These are phyloP conservation scores for Pleurotus ostreatus DNA, from an alignment of 768 basidiomycete genomes.

Conservation along the genomic window DNA sequence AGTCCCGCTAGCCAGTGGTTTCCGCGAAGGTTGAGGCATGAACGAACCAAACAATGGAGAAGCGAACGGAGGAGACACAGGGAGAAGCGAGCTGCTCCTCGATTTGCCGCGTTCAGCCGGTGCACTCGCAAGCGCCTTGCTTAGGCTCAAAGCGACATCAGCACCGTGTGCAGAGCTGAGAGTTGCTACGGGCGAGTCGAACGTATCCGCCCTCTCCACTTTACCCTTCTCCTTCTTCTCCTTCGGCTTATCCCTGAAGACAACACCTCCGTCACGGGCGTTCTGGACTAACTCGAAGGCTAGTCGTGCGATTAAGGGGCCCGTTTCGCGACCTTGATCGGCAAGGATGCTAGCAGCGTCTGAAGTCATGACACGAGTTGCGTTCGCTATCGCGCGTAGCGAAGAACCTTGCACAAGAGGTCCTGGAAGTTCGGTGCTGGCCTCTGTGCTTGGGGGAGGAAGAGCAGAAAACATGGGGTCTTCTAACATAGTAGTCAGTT, in stretches of 20 bases:
- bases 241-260: conserved; percentile 44
- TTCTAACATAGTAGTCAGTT: conserved; percentile 39
- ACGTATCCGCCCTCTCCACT: conserved; percentile 15
- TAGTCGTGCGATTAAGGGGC: conserved; percentile 53
- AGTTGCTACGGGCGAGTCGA: conserved; percentile 35
- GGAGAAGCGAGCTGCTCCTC: conserved; percentile 26
- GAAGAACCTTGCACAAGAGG: conserved; percentile 54
- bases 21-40: conserved; percentile 47
- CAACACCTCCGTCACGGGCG: conserved; percentile 60
- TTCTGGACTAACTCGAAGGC: conserved; percentile 66
- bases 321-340: conserved; percentile 64
- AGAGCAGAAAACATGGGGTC: conserved; percentile 11
- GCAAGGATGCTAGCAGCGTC: conserved; percentile 72
- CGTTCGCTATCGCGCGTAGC: conserved; percentile 73
- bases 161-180: conserved; percentile 35
- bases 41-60: conserved; percentile 63
- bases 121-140: conserved; percentile 39
- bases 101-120: conserved; percentile 29
- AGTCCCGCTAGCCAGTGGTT: conserved; percentile 22
- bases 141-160: conserved; percentile 43
- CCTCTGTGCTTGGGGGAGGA: conserved; percentile 16
- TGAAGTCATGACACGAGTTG: conserved; percentile 83
- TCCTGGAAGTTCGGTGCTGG: conserved; percentile 20
- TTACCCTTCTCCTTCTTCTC: conserved; percentile 37
- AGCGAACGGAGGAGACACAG: conserved; percentile 36